These are phyloP conservation scores for Peltaster fructicola DNA, from an alignment of 2,329 filamentous ascomycete genomes.

Conservation along the genomic window DNA sequence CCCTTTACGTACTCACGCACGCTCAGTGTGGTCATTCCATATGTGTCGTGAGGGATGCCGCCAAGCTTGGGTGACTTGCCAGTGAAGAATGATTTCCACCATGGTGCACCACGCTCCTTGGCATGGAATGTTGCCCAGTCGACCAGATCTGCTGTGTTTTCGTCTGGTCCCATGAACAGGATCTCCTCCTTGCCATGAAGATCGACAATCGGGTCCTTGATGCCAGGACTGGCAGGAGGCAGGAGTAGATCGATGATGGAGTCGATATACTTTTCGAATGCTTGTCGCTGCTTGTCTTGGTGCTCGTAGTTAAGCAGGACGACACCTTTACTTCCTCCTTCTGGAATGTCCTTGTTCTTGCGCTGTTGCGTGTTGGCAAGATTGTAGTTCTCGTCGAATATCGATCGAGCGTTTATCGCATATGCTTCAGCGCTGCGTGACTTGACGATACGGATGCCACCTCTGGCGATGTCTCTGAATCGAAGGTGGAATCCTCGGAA, in stretches of 20 bases:
- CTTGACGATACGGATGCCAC: constrained; percentile 97
- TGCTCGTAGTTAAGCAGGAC: constrained; percentile 85
- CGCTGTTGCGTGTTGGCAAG: constrained; percentile 96
- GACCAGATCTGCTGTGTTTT: constrained; percentile 94
- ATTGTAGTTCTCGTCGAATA: constrained; percentile 98
- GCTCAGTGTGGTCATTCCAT: constrained; percentile 95
- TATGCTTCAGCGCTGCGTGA: constrained; percentile 93
- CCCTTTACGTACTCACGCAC: constrained; percentile 92
- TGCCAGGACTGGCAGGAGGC: constrained; percentile 76
- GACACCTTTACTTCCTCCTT: constrained; percentile 95
- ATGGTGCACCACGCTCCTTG: constrained; percentile 67
- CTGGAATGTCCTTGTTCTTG: constrained; percentile 99
- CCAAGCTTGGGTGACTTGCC: constrained; percentile 91
- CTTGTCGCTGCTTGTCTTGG: constrained; percentile 79
- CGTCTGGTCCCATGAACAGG: constrained; percentile 94
- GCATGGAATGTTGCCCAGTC: constrained; percentile 99
- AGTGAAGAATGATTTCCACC: constrained; percentile 99
- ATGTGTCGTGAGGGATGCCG: constrained; percentile 87
- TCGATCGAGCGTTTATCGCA: constrained; percentile 82
- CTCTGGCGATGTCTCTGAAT: constrained; percentile 91
- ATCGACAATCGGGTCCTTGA: constrained; percentile 97
- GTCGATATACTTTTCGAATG: constrained; percentile 99
- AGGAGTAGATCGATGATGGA: constrained; percentile 90
- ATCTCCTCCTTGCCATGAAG: constrained; percentile 91
- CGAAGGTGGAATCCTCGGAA: constrained; percentile 94